These are phyloP conservation scores for Hura crepitans DNA, from an alignment of 441 rosid species.

Conservation along the genomic window DNA sequence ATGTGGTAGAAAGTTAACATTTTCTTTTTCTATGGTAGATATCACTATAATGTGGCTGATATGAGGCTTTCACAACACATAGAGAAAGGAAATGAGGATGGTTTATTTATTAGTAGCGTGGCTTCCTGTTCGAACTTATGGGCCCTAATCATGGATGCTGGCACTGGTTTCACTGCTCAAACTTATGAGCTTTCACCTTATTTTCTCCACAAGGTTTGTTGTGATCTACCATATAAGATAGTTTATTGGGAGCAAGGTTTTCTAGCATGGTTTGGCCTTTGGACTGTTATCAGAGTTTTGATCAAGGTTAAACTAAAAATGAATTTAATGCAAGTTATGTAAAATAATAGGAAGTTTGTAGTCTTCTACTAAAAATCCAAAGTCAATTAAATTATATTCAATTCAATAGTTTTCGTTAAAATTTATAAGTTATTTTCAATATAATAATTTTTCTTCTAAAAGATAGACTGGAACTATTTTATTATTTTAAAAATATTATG, in stretches of 20 bases:
- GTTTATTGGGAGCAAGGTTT: conserved; percentile 4
- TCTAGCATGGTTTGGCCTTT: background rate
- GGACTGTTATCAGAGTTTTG: background rate
- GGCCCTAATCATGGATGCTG: conserved; percentile 97
- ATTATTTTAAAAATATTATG: background rate
- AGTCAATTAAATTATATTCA: background rate
- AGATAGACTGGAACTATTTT: background rate
- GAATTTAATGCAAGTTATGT: background rate
- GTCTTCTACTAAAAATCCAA: background rate
- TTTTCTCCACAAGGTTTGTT: conserved; percentile 80
- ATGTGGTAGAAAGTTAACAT: conserved; percentile 13
- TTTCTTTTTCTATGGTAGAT: conserved; percentile 40
- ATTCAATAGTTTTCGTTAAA: background rate
- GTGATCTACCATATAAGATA: conserved; percentile 1
- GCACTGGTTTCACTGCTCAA: conserved; percentile 74
- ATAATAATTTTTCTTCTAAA: background rate
- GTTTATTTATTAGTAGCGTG: conserved; percentile 80
- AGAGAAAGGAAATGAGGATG: conserved; percentile 84
- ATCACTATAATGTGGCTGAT: conserved; percentile 89
- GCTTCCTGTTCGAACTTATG: conserved; percentile 78
- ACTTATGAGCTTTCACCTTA: conserved; percentile 68
- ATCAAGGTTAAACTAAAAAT: background rate
- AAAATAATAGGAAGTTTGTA: background rate
- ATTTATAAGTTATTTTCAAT: background rate
- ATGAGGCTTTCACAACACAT: conserved; percentile 67